Percentiles rank a stretch among this genome's conserved stretches.
Conservation (phyloP, 352 stramenopile species). For the Pythium dissotocum region DNA sequence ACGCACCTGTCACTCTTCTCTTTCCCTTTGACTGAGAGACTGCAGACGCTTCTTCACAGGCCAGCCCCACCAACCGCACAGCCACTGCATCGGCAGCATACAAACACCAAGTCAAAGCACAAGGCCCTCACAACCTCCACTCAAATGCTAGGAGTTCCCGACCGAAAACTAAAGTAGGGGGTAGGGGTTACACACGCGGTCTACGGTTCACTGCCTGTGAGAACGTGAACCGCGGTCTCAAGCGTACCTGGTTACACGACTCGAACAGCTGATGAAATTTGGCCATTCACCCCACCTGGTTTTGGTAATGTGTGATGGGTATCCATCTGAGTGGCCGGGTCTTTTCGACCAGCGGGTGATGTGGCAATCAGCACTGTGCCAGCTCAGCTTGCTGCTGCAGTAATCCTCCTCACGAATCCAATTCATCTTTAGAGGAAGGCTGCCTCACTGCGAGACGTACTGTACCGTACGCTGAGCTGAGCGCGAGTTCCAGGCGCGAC, state of each 20-base stretch:
- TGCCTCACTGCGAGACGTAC: not conserved
- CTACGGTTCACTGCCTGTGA: slow-evolving; percentile 12
- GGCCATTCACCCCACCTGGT: not conserved
- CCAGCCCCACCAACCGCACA: slow-evolving; percentile 25
- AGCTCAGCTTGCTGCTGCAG: not conserved
- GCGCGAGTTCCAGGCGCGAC: slow-evolving; percentile 6
- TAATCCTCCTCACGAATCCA: not conserved
- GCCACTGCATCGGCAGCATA: slow-evolving; percentile 24
- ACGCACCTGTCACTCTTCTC: slow-evolving; percentile 36
- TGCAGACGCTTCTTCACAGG: slow-evolving; percentile 23
- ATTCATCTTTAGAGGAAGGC: not conserved
- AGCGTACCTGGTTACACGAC: not conserved
- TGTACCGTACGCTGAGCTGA: not conserved
- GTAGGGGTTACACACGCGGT: slow-evolving; percentile 13
- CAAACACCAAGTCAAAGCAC: slow-evolving; percentile 23
- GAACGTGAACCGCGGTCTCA: slow-evolving; percentile 19
- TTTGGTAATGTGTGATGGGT: slow-evolving; percentile 13
- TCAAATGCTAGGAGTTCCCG: slow-evolving; percentile 15
- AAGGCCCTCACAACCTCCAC: slow-evolving; percentile 24
- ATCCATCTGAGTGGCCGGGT: slow-evolving; percentile 7
- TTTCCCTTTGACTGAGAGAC: slow-evolving; percentile 37
- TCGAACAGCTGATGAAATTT: not conserved
- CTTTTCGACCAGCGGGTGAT: slow-evolving; percentile 19
- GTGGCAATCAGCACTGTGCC: not conserved
- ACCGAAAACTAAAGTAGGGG: slow-evolving; percentile 3